phyloP scores from a whole-genome alignment of 1,139 yeast species.

The Wickerhamiella infanticola region DNA sequence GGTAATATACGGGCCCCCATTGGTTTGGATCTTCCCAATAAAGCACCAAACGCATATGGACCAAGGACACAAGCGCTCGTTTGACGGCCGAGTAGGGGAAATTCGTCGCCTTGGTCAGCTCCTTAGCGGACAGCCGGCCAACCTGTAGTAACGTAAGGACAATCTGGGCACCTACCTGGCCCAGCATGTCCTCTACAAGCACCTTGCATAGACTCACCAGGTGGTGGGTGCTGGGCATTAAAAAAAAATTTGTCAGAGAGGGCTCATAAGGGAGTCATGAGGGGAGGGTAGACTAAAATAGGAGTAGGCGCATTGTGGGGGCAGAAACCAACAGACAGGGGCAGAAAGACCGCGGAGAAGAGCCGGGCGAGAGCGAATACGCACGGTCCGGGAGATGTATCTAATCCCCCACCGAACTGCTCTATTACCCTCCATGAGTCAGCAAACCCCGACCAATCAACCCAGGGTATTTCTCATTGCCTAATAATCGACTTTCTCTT shows the following conservation, averaged over 20 bases:
- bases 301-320: too few species aligned
- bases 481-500: background rate
- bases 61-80: constrained; percentile 25
- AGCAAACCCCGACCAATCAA: background rate
- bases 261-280: too few species aligned
- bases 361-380: too few species aligned
- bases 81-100: constrained; percentile 22
- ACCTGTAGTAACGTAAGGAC: constrained; percentile 22
- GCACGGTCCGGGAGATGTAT: too few species aligned
- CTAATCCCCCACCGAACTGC: too few species aligned
- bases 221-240: constrained; percentile 21
- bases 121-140: constrained; percentile 24
- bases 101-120: constrained; percentile 19
- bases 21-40: constrained; percentile 29
- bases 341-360: too few species aligned
- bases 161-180: constrained; percentile 24
- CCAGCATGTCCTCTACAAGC: constrained; percentile 24
- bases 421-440: background rate
- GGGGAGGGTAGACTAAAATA: too few species aligned
- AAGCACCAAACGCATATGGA: constrained; percentile 28
- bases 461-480: background rate
- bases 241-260: background rate
- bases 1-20: constrained; percentile 33
- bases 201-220: constrained; percentile 23
- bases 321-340: too few species aligned